Percentiles rank a stretch among this genome's conserved stretches.
phyloP scores from a whole-genome alignment of 2,329 filamentous ascomycete species.

The Thielaviopsis musarum region DNA sequence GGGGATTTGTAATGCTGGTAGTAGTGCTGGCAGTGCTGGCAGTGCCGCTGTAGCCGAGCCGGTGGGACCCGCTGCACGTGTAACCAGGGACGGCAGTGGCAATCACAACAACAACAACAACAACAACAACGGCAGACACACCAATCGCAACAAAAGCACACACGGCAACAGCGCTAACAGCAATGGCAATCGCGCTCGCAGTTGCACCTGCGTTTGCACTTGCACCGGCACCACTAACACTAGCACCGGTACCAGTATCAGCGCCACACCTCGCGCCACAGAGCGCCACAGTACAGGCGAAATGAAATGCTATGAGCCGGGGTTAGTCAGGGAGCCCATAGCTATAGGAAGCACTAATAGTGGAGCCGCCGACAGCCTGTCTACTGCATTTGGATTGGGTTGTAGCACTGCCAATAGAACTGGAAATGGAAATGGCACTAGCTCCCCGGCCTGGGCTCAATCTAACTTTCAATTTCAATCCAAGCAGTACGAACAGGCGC shows the following conservation, averaged over 20 bases:
- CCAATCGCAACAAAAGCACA: no score
- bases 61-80: no score
- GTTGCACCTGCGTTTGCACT: not conserved
- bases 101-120: no score
- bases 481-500: not conserved
- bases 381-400: not conserved
- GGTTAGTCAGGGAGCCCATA: not conserved
- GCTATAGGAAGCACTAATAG: not conserved
- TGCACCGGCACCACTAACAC: not conserved
- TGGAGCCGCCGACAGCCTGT: not conserved
- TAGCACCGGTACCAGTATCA: no score
- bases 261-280: not conserved
- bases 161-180: no score
- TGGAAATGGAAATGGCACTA: not conserved
- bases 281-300: not conserved
- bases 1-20: no score
- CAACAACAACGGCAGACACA: no score
- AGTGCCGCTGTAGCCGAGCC: no score
- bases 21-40: no score
- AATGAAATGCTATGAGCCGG: not conserved
- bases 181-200: not conserved
- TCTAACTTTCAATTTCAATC: not conserved
- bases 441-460: not conserved
- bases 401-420: not conserved
- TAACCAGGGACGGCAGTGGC: no score